A percentile compares a stretch with the other conserved stretches of the same genome.
Conservation (phyloP, 2,329 filamentous ascomycete genomes). For the Dryadomyces quercivorus region DNA sequence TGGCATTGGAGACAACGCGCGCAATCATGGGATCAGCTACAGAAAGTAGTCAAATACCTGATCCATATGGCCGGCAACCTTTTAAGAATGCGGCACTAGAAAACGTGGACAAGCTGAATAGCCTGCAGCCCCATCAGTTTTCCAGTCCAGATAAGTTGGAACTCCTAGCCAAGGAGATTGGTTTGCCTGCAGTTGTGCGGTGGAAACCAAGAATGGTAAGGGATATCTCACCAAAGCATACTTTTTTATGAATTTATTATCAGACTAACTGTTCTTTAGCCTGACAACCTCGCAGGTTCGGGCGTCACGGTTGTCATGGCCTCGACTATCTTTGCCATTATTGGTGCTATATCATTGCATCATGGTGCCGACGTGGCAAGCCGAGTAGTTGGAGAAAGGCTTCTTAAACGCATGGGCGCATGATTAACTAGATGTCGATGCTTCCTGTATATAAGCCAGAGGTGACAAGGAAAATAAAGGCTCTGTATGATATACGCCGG, state of each 20-base stretch:
- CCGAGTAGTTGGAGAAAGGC: constrained; percentile 61
- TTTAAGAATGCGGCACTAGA: constrained; percentile 60
- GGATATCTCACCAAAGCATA: constrained; percentile 2
- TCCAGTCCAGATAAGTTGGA: constrained; percentile 55
- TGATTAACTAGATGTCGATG: neutral
- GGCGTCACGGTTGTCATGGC: constrained; percentile 65
- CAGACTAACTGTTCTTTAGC: constrained; percentile 22
- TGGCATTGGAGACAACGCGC: constrained; percentile 16
- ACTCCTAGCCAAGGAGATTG: constrained; percentile 55
- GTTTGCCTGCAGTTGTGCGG: constrained; percentile 62
- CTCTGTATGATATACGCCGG: too few species aligned
- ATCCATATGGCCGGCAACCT: constrained; percentile 41
- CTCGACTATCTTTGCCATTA: constrained; percentile 69
- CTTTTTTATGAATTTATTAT: neutral
- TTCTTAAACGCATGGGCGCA: constrained; percentile 38
- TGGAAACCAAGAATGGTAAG: constrained; percentile 74
- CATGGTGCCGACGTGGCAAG: constrained; percentile 69
- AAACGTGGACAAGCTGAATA: constrained; percentile 60
- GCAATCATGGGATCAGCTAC: constrained; percentile 14
- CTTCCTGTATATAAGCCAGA: neutral
- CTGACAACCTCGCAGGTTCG: constrained; percentile 56
- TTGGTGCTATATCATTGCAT: constrained; percentile 84
- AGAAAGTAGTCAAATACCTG: constrained; percentile 3
- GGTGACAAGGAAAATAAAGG: too few species aligned
- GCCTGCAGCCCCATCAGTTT: constrained; percentile 45